Percentiles rank a stretch among this genome's conserved stretches.
These are phyloP conservation scores for Takashimella tepidaria DNA, from an alignment of 1,284 basidiomycete genomes.

Conservation along the genomic window DNA sequence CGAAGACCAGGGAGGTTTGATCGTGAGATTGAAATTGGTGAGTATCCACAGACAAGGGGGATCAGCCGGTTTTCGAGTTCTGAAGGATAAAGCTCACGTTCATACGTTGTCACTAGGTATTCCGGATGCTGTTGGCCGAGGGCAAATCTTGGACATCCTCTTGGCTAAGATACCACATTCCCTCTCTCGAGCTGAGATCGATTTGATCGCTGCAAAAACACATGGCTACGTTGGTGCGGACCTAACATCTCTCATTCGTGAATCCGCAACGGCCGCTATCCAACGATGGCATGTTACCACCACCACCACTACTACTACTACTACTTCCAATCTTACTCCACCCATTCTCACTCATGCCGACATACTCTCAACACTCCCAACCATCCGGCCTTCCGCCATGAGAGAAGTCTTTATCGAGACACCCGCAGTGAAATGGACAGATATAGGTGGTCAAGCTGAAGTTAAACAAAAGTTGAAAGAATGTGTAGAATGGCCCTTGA, in stretches of 20 bases:
- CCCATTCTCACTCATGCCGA: conserved; percentile 60
- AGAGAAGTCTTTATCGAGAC: conserved; percentile 86
- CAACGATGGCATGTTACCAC: conserved; percentile 62
- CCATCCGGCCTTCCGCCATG: conserved; percentile 87
- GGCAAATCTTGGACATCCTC: conserved; percentile 76
- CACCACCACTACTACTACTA: conserved; percentile 13
- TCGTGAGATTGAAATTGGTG: conserved; percentile 93
- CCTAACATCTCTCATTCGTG: conserved; percentile 82
- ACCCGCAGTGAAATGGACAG: conserved; percentile 74
- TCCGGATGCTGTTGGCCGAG: conserved; percentile 76
- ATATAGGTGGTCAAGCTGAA: conserved; percentile 78
- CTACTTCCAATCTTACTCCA: conserved; percentile 14
- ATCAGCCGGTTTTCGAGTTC: not conserved
- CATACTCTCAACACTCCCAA: conserved; percentile 64
- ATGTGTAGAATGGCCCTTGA: conserved; percentile 90
- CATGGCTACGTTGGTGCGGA: conserved; percentile 99
- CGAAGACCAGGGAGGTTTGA: conserved; percentile 93
- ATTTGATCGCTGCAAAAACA: conserved; percentile 66
- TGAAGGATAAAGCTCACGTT: conserved; percentile 2
- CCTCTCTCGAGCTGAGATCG: conserved; percentile 60
- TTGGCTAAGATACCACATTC: conserved; percentile 73
- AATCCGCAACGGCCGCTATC: conserved; percentile 87
- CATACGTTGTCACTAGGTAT: conserved; percentile 57
- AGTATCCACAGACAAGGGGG: conserved; percentile 17
- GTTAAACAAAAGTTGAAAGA: conserved; percentile 80